These are phyloP conservation scores for Starmerella potacharoeniae DNA, from an alignment of 805 yeast species.

Conservation along the genomic window DNA sequence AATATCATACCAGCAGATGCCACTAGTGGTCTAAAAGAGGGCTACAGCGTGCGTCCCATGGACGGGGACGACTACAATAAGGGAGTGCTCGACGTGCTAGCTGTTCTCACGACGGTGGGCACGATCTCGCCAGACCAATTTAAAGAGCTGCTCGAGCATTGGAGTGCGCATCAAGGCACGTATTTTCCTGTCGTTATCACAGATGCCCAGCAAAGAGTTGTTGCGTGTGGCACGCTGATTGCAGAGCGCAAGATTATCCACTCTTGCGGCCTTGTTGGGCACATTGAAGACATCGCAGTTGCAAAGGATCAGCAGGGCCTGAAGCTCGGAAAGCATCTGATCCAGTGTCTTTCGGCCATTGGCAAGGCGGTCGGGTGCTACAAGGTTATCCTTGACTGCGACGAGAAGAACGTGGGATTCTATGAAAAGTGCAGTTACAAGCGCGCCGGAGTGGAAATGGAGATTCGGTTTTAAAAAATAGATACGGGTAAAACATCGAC, in stretches of 20 bases:
- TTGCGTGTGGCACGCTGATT: constrained; percentile 73
- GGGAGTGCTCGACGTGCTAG: constrained; percentile 52
- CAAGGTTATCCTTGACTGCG: constrained; percentile 83
- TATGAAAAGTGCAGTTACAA: constrained; percentile 78
- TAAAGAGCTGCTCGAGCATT: constrained; percentile 40
- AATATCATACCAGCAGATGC: constrained; percentile 24
- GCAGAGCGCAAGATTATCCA: constrained; percentile 76
- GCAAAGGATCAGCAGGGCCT: constrained; percentile 67
- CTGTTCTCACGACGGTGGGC: constrained; percentile 76
- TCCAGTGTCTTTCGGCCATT: constrained; percentile 46
- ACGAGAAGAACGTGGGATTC: constrained; percentile 66
- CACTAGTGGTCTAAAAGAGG: constrained; percentile 39
- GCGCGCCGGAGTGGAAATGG: constrained; percentile 35
- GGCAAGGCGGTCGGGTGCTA: constrained; percentile 62
- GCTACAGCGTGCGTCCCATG: constrained; percentile 54
- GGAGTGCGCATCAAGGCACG: constrained; percentile 41
- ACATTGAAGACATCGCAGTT: constrained; percentile 90
- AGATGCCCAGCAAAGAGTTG: constrained; percentile 42
- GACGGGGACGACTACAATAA: constrained; percentile 44
- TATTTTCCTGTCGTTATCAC: constrained; percentile 65
- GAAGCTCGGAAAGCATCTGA: constrained; percentile 59
- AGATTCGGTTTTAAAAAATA: constrained; percentile 9
- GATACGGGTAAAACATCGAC: not conserved
- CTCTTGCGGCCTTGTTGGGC: constrained; percentile 76
- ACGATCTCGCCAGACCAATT: constrained; percentile 44